These are phyloP conservation scores for Microcyclosporella mali DNA, from an alignment of 2,329 filamentous ascomycete species.

Conservation along the genomic window DNA sequence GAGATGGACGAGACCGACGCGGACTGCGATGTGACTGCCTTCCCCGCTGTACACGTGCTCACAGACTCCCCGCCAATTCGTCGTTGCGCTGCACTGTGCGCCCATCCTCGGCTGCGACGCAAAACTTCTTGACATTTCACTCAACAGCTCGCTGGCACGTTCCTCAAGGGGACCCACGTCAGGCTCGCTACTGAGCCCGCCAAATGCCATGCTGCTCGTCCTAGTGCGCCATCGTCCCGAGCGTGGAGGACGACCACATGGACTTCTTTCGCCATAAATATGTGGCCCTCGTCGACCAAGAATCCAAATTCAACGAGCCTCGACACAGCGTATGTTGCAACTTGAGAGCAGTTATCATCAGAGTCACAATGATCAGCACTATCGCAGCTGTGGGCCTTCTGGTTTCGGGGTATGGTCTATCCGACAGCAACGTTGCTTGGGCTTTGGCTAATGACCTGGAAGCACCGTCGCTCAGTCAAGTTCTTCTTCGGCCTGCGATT, in stretches of 20 bases:
- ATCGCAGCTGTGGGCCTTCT: conserved; percentile 11
- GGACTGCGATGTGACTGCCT: too few species aligned
- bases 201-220: too few species aligned
- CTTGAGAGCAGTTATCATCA: neutral
- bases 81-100: too few species aligned
- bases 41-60: too few species aligned
- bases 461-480: conserved; percentile 2
- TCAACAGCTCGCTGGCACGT: too few species aligned
- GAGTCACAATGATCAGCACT: conserved; percentile 9
- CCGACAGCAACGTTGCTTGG: neutral
- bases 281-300: neutral
- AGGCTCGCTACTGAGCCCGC: too few species aligned
- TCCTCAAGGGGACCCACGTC: too few species aligned
- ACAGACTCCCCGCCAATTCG: too few species aligned
- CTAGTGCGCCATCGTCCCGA: too few species aligned
- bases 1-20: too few species aligned
- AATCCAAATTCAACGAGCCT: neutral
- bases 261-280: neutral
- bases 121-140: too few species aligned
- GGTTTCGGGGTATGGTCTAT: conserved; percentile 11
- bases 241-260: neutral
- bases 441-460: neutral
- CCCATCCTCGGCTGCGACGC: too few species aligned
- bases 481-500: conserved; percentile 19
- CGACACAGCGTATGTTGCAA: neutral